Base-by-base conservation (phyloP, 768 basidiomycete genomes). In the Suillus spraguei region DNA sequence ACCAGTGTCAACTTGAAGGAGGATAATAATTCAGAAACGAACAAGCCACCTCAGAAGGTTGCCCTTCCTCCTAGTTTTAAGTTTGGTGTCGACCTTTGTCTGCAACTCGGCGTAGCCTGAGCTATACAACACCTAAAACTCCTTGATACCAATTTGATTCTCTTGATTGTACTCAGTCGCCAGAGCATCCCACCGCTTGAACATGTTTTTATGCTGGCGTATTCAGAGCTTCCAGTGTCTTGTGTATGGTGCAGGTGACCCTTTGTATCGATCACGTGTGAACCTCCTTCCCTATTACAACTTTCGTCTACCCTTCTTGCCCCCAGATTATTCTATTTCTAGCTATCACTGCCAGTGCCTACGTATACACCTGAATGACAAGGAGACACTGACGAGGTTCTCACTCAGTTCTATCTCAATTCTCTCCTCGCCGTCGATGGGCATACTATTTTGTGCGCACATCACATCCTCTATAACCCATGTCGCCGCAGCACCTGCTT, bases 161-260 rank as follows among this genome's bases (percentile, higher is more conserved):
- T 44, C 42, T 20, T 42, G 20, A 22, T 47, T 98, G 97, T 97
- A 94, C 95, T 1, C 92, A 96, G 73, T 94, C 92, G 35, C 95
- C 95, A 16, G 89, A 91, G 69, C 83, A 91, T 95, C 39, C 91
- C 91, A 10, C 93, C 94, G 0, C 72, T 97, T 67, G 88, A 90
- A 62, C 83, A 94, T 50, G 85, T 97, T 47, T 91, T 96, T 79
- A 92, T 88, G 2, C 83, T 96, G 36, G 80, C 14, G 7, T 50
- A 32, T 17, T 32, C 17, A 32, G 50, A 50, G 24, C 1, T 17
- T 7, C 24, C 4, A 22, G 22, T 47, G 14, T 24, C 47, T 28
- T n/a, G 33, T 17, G 9, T 32, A n/a, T 20, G 28, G 39, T 33
- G 24, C 4, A 28, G 28, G 28, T 28, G 28, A 4, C 2, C 28